Evolutionary conservation across 768 basidiomycete genomes (phyloP).

Genomic region (Tulasnella sp.): DNA sequence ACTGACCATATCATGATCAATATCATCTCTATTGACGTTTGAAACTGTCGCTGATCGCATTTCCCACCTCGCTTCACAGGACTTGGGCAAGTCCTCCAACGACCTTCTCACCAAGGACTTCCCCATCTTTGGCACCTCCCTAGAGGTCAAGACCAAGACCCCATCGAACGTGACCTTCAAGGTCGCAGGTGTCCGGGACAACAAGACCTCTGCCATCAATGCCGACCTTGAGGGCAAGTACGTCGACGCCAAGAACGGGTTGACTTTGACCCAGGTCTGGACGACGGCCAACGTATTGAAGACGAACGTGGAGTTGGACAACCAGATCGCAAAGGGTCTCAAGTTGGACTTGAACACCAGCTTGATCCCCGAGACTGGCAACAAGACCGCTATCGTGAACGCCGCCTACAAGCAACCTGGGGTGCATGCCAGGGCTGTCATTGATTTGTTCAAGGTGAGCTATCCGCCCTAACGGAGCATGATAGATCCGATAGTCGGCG

Average conservation of each 20-base stretch:
- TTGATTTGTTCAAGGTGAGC: conserved; percentile 89
- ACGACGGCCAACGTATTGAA: conserved; percentile 88
- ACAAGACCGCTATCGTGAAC: conserved; percentile 63
- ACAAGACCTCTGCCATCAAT: conserved; percentile 57
- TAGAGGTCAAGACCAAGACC: conserved; percentile 84
- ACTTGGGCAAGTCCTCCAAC: conserved; percentile 93
- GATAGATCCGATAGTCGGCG: too few species aligned
- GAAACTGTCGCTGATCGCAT: not conserved
- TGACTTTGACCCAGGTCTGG: conserved; percentile 93
- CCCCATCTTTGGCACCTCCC: conserved; percentile 55
- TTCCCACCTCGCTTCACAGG: conserved; percentile 34
- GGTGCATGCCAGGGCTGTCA: conserved; percentile 77
- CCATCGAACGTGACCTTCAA: conserved; percentile 89
- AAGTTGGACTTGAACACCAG: conserved; percentile 84
- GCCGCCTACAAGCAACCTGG: conserved; percentile 92
- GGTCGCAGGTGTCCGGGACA: conserved; percentile 73
- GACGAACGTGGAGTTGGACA: conserved; percentile 87
- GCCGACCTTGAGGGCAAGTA: conserved; percentile 97
- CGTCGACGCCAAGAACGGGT: conserved; percentile 79
- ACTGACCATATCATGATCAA: not conserved
- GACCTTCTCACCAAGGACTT: conserved; percentile 92
- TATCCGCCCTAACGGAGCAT: too few species aligned
- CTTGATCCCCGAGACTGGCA: conserved; percentile 75
- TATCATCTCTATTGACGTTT: not conserved
- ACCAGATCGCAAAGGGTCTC: conserved; percentile 93